Conservation (phyloP, 1,284 basidiomycete species). For the Trichosporon ovoides region DNA sequence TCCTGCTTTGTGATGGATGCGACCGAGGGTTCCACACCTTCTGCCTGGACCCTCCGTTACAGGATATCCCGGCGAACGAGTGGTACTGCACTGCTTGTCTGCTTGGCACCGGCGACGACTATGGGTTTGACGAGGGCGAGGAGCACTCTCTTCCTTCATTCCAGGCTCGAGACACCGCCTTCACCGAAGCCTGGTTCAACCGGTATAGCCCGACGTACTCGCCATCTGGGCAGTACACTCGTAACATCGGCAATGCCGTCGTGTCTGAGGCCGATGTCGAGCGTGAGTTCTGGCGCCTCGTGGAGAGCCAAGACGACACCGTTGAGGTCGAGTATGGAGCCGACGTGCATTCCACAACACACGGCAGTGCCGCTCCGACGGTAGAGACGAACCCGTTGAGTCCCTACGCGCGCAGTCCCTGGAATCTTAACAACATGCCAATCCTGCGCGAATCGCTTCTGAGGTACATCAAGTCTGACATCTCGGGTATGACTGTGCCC, state of each 20-base stretch:
- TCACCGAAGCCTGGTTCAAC: slow-evolving; percentile 82
- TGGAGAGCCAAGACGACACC: slow-evolving; percentile 80
- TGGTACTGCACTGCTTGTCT: slow-evolving; percentile 97
- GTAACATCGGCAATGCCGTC: slow-evolving; percentile 57
- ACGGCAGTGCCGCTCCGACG: slow-evolving; percentile 94
- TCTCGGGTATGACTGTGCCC: slow-evolving; percentile 99
- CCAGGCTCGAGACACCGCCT: slow-evolving; percentile 82
- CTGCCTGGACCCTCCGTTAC: slow-evolving; percentile 86
- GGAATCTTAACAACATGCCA: slow-evolving; percentile 98
- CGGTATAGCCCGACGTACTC: slow-evolving; percentile 58
- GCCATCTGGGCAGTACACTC: slow-evolving; percentile 24
- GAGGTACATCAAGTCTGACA: slow-evolving; percentile 92
- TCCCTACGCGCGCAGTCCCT: slow-evolving; percentile 81
- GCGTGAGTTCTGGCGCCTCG: slow-evolving; percentile 93
- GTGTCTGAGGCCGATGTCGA: slow-evolving; percentile 89
- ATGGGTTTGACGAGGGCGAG: slow-evolving; percentile 97
- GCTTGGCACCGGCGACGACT: slow-evolving; percentile 91
- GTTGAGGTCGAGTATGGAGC: slow-evolving; percentile 99
- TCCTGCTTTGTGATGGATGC: slow-evolving; percentile 95
- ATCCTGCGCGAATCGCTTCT: slow-evolving; percentile 71
- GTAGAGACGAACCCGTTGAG: slow-evolving; percentile 85
- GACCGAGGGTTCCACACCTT: slow-evolving; percentile 96
- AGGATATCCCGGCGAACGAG: slow-evolving; percentile 71
- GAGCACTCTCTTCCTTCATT: slow-evolving; percentile 90
- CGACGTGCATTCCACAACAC: slow-evolving; percentile 94